A percentile compares a stretch with the other conserved stretches of the same genome.
Conservation (phyloP, 257 asterid species). For the Mitragyna speciosa region DNA sequence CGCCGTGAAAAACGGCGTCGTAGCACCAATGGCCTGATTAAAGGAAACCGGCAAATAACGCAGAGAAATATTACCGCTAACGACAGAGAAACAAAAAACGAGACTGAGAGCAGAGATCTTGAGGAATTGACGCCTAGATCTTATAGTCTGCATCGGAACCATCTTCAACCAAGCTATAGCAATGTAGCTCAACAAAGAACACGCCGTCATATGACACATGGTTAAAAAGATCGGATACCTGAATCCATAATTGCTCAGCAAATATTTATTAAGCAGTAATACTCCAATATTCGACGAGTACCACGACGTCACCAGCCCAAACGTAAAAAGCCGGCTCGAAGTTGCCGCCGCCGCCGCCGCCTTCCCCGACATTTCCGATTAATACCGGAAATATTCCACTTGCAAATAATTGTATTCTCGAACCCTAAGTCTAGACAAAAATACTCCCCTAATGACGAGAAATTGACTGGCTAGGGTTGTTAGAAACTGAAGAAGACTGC, state of each 20-base stretch:
- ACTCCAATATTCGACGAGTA: slow-evolving; percentile 89
- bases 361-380: slow-evolving; percentile 37
- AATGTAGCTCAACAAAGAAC: slow-evolving; percentile 79
- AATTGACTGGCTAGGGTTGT: not conserved
- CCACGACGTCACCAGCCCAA: slow-evolving; percentile 82
- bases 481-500: not conserved
- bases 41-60: slow-evolving; percentile 84
- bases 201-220: slow-evolving; percentile 91
- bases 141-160: slow-evolving; percentile 84
- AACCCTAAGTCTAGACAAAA: not conserved
- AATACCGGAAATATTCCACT: not conserved
- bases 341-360: slow-evolving; percentile 20
- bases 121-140: slow-evolving; percentile 82
- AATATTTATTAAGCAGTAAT: slow-evolving; percentile 68
- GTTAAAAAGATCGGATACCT: slow-evolving; percentile 84
- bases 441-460: not conserved
- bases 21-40: slow-evolving; percentile 89
- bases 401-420: not conserved
- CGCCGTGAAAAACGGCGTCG: slow-evolving; percentile 86
- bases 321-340: slow-evolving; percentile 55
- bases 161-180: slow-evolving; percentile 91
- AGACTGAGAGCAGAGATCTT: slow-evolving; percentile 79
- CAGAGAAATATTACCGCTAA: slow-evolving; percentile 78
- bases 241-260: slow-evolving; percentile 87
- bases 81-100: slow-evolving; percentile 78